These are phyloP conservation scores for Fusarium pseudoanthophilum DNA, from an alignment of 2,329 filamentous ascomycete genomes.

Conservation along the genomic window DNA sequence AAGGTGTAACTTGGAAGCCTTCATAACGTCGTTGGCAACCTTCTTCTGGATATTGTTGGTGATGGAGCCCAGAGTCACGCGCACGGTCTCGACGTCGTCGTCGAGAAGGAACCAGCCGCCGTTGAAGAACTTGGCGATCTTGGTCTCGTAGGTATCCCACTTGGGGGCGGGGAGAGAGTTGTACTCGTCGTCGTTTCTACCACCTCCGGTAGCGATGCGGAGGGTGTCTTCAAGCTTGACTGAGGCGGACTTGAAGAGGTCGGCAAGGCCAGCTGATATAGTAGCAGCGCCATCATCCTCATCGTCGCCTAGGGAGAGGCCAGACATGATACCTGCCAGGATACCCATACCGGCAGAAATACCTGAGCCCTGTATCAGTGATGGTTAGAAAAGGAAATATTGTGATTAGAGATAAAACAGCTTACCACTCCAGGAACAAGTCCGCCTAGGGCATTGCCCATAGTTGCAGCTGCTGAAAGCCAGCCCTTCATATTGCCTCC, in stretches of 20 bases:
- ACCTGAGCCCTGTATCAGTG: background rate
- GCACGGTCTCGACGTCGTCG: slow-evolving; percentile 21
- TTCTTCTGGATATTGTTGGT: slow-evolving; percentile 34
- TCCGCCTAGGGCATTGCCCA: slow-evolving; percentile 5
- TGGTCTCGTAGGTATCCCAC: slow-evolving; percentile 18
- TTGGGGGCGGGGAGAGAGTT: slow-evolving; percentile 11
- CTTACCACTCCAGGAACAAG: slow-evolving; percentile 8
- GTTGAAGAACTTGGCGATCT: slow-evolving; percentile 35
- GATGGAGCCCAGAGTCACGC: slow-evolving; percentile 7
- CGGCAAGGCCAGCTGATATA: background rate
- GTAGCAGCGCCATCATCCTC: background rate
- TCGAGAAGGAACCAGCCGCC: slow-evolving; percentile 34
- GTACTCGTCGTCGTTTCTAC: slow-evolving; percentile 5
- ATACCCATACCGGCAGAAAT: slow-evolving; percentile 12
- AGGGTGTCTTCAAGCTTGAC: slow-evolving; percentile 6
- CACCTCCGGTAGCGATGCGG: slow-evolving; percentile 5
- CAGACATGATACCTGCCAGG: background rate
- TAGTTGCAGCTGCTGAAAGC: slow-evolving; percentile 1
- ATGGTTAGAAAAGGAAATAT: background rate
- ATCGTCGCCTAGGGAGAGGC: background rate
- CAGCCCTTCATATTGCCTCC: background rate
- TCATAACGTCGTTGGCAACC: slow-evolving; percentile 38
- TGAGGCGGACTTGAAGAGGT: slow-evolving; percentile 1
- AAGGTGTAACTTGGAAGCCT: background rate
- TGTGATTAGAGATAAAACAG: too few species aligned